Base-by-base conservation (phyloP, 768 basidiomycete genomes). In the Rhizopogon rudus region DNA sequence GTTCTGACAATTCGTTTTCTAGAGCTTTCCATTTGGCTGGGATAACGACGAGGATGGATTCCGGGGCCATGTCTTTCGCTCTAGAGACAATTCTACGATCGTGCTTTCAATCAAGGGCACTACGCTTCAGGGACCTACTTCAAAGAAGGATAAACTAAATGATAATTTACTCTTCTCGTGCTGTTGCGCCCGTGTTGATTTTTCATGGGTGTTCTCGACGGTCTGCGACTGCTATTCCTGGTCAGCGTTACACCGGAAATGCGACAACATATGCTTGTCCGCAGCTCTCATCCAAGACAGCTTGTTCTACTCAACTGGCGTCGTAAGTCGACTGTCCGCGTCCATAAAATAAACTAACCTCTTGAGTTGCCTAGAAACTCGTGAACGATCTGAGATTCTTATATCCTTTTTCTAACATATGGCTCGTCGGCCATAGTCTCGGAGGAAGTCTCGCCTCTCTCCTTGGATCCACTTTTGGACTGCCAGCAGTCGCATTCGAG, bases 101-200 rank as follows among this genome's bases (percentile, higher is more conserved):
- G 80, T 98, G 9, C 79, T 98, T 31, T 82, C 92, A 43, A 91
- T 98, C 70, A 98, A 98, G 65, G 87, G 87, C 40, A 98, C 95
- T 0, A 92, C 91, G 0, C 69, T 94, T 0, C 80, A 81, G 59
- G 93, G 93, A 2, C 84, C 87, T 13, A 96, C 96, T 12, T 89
- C 90, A 50, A 89, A 83, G 74, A 84, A 88, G 64, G 96, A 98
- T 73, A 95, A 93, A 73, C 86, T 86, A 65, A 98, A 98, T 69
- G 95, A 97, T 70, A 92, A 92, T 62, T 63, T 91, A 68, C 69
- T 92, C 16, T 92, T 91, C 65, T 90, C 93, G 0, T 98, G 96
- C 71, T 98, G 96, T 67, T 98, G 96, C 63, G 95, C 93, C 14
- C 79, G 85, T 33, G 88, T 95, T 37, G 89, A 91, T 68, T 78